These are phyloP conservation scores for Emergomyces pasteurianus DNA, from an alignment of 2,329 filamentous ascomycete genomes.

Conservation along the genomic window DNA sequence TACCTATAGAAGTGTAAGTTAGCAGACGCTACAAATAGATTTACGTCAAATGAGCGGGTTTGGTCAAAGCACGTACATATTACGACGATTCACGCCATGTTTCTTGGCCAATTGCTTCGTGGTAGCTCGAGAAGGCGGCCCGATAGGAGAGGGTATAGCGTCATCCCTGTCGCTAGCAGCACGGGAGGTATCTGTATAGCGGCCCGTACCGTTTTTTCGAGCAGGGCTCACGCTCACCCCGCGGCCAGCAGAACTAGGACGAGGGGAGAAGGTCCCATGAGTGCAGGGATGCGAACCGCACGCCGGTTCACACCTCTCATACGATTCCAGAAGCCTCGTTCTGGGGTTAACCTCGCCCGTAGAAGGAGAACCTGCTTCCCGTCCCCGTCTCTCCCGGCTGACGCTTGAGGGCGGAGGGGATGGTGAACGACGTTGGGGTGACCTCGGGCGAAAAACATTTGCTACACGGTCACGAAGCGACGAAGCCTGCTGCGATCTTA, in stretches of 20 bases:
- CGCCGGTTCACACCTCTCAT: conserved; percentile 23
- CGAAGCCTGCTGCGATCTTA: conserved; percentile 12
- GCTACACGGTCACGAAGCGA: conserved; percentile 21
- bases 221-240: conserved; percentile 20
- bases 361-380: not conserved
- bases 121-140: conserved; percentile 51
- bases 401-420: conserved; percentile 4
- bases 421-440: conserved; percentile 8
- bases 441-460: conserved; percentile 19
- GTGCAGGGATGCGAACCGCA: conserved; percentile 42
- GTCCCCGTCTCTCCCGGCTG: not conserved
- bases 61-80: conserved; percentile 48
- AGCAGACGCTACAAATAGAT: conserved; percentile 5
- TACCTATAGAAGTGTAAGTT: conserved; percentile 47
- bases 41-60: not conserved
- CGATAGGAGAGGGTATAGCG: conserved; percentile 30
- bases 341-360: conserved; percentile 18
- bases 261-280: conserved; percentile 66
- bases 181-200: conserved; percentile 10
- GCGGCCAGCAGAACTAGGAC: conserved; percentile 30
- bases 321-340: conserved; percentile 29
- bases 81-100: conserved; percentile 60
- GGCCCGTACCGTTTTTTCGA: conserved; percentile 15
- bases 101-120: conserved; percentile 59
- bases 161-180: conserved; percentile 31